A percentile compares a stretch with the other conserved stretches of the same genome.
phyloP scores from a whole-genome alignment of 2,329 filamentous ascomycete genomes.

The Beauveria asiatica region DNA sequence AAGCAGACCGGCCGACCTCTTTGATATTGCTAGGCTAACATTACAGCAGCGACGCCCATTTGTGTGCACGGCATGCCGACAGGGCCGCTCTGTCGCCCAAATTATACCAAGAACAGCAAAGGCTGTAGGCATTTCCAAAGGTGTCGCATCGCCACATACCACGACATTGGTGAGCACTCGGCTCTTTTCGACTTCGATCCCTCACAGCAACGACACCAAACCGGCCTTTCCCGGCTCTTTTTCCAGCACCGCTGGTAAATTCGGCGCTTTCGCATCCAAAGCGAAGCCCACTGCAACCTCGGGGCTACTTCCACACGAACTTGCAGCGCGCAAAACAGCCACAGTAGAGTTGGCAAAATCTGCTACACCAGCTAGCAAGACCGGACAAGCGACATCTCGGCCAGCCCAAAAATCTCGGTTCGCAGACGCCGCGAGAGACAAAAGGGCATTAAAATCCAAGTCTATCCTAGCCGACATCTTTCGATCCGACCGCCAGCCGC shows the following conservation, averaged over 20 bases:
- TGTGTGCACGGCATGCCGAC: slow-evolving; percentile 25
- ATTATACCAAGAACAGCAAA: not conserved
- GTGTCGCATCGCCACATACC: not conserved
- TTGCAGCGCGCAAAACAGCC: slow-evolving; percentile 24
- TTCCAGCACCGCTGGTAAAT: slow-evolving; percentile 12
- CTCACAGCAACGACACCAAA: slow-evolving; percentile 14
- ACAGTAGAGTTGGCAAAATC: slow-evolving; percentile 10
- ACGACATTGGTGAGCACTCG: not conserved
- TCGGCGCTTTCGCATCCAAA: slow-evolving; percentile 18
- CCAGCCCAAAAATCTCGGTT: slow-evolving; percentile 4
- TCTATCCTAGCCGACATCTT: slow-evolving; percentile 26
- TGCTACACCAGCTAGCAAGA: slow-evolving; percentile 9
- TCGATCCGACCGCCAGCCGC: slow-evolving; percentile 8
- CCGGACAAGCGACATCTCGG: not conserved
- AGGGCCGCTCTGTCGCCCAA: not conserved
- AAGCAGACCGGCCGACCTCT: slow-evolving; percentile 9
- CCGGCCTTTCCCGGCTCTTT: slow-evolving; percentile 20
- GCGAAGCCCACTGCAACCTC: slow-evolving; percentile 13
- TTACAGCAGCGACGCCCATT: slow-evolving; percentile 21
- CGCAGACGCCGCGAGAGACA: not conserved
- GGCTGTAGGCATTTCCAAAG: not conserved
- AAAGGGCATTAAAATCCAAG: slow-evolving; percentile 15
- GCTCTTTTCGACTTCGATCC: slow-evolving; percentile 21
- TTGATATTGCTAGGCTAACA: slow-evolving; percentile 4
- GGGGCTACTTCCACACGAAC: slow-evolving; percentile 30